Percentiles rank a stretch among this genome's conserved stretches.
These are phyloP conservation scores for Monosporascus ibericus DNA, from an alignment of 2,329 filamentous ascomycete genomes.

Conservation along the genomic window DNA sequence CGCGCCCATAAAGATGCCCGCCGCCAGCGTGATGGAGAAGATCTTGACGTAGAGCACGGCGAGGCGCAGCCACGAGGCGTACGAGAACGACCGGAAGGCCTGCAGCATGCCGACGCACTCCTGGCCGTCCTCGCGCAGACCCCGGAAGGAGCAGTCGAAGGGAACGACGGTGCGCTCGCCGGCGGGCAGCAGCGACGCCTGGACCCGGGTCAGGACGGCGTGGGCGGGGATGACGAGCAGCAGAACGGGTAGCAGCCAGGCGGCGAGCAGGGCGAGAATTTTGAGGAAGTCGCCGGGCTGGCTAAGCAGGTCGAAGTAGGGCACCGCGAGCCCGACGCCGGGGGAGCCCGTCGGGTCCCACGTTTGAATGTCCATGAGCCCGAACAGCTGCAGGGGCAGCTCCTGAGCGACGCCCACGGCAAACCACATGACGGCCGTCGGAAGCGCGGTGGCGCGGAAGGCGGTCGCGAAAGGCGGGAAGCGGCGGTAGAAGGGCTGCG, in stretches of 20 bases:
- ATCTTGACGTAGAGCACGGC: slow-evolving; percentile 68
- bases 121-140: slow-evolving; percentile 61
- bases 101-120: slow-evolving; percentile 64
- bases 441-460: slow-evolving; percentile 60
- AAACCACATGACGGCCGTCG: slow-evolving; percentile 55
- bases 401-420: slow-evolving; percentile 41
- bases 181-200: slow-evolving; percentile 75
- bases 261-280: slow-evolving; percentile 31
- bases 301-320: slow-evolving; percentile 8
- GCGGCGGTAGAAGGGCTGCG: slow-evolving; percentile 57
- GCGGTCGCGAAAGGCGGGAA: slow-evolving; percentile 55
- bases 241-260: slow-evolving; percentile 43
- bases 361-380: slow-evolving; percentile 36
- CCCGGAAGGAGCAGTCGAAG: slow-evolving; percentile 76
- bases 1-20: slow-evolving; percentile 37
- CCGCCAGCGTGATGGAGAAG: slow-evolving; percentile 43
- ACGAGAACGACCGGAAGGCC: slow-evolving; percentile 71
- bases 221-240: slow-evolving; percentile 65
- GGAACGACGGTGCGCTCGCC: slow-evolving; percentile 77
- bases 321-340: slow-evolving; percentile 14
- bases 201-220: slow-evolving; percentile 70
- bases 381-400: slow-evolving; percentile 38
- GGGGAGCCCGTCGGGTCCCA: slow-evolving; percentile 27
- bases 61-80: slow-evolving; percentile 61
- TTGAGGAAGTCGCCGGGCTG: slow-evolving; percentile 29